Evolutionary conservation across 2,329 filamentous ascomycete species (phyloP).

Genomic region (Talaromyces sp.): DNA sequence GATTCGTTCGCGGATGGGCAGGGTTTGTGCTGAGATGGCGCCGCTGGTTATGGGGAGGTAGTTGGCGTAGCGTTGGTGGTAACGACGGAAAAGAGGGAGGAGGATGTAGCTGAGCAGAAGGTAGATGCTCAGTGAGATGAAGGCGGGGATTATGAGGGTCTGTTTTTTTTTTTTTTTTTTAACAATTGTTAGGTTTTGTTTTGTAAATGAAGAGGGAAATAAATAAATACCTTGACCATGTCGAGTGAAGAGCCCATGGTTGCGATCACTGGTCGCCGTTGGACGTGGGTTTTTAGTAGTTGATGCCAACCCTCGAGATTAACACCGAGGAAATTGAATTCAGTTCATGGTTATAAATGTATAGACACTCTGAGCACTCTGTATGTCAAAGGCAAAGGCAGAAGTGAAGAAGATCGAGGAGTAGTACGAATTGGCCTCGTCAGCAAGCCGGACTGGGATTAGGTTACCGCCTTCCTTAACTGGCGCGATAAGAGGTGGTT

Average conservation of each 20-base stretch:
- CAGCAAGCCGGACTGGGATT: conserved; percentile 4
- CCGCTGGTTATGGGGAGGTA: conserved; percentile 70
- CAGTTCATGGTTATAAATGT: not conserved
- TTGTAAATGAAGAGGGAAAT: conserved; percentile 11
- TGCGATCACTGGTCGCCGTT: not conserved
- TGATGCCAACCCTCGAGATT: not conserved
- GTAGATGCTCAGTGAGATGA: conserved; percentile 66
- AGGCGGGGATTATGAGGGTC: conserved; percentile 65
- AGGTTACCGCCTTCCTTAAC: not conserved
- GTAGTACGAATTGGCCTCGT: not conserved
- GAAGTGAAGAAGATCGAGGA: not conserved
- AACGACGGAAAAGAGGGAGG: conserved; percentile 63
- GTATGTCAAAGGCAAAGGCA: not conserved
- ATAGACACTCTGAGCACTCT: too few relatives aligned
- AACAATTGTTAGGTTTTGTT: not conserved
- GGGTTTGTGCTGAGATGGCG: conserved; percentile 47
- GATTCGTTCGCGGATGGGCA: conserved; percentile 48
- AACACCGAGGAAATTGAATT: not conserved
- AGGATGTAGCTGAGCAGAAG: conserved; percentile 60
- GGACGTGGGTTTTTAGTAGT: not conserved
- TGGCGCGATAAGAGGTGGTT: not conserved
- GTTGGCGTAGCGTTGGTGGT: conserved; percentile 65
- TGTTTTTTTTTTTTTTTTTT: conserved; percentile 32
- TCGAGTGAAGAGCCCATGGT: conserved; percentile 14
- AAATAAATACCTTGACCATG: conserved; percentile 12